A percentile compares a stretch with the other conserved stretches of the same genome.
Conservation (phyloP, 2,329 filamentous ascomycete genomes). For the Ascochyta clinopodiicola region DNA sequence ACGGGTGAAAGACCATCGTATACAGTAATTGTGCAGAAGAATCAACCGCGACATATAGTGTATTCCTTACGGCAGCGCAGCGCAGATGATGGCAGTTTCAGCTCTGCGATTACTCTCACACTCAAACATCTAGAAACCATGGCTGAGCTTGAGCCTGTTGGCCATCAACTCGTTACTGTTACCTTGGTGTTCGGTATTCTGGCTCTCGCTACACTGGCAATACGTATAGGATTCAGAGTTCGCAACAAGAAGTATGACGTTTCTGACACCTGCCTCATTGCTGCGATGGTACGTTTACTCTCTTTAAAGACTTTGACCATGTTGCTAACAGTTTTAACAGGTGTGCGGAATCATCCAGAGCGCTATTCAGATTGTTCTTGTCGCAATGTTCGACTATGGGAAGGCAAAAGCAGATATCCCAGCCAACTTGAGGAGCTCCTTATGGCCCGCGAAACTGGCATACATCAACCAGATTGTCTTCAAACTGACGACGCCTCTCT, state of each 20-base stretch:
- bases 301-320: not conserved
- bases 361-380: conserved; percentile 17
- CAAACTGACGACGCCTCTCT: conserved; percentile 19
- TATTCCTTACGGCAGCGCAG: not conserved
- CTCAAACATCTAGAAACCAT: not conserved
- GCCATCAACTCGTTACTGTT: conserved; percentile 12
- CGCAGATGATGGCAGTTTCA: not conserved
- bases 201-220: not conserved
- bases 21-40: not conserved
- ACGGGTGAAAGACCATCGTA: not conserved
- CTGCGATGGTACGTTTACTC: conserved; percentile 12
- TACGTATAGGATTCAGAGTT: conserved; percentile 15
- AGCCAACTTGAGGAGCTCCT: not conserved
- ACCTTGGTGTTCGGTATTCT: conserved; percentile 12
- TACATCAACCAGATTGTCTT: conserved; percentile 20
- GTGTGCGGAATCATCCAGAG: conserved; percentile 15
- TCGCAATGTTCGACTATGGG: conserved; percentile 13
- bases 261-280: conserved; percentile 15
- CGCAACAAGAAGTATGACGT: conserved; percentile 12
- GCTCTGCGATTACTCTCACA: not conserved
- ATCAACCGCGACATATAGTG: not conserved
- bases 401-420: conserved; percentile 16
- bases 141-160: conserved; percentile 15
- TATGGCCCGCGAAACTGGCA: conserved; percentile 12
- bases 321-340: not conserved